Conservation (phyloP, 148 eudicot species). For the Cornus florida region DNA sequence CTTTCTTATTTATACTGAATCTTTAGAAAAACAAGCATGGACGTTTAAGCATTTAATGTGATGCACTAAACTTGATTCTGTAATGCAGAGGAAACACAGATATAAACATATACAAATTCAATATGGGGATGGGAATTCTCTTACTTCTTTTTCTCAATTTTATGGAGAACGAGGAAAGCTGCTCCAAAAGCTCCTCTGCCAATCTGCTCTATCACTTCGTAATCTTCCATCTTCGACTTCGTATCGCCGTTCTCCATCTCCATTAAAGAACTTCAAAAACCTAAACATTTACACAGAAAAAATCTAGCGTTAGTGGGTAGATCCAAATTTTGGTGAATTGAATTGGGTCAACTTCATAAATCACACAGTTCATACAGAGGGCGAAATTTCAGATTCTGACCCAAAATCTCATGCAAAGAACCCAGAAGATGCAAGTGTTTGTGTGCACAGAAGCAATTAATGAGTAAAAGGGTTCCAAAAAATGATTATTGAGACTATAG, state of each 20-base stretch:
- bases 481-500: not conserved
- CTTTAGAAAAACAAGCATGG: not conserved
- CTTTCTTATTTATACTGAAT: no score
- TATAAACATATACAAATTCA: not conserved
- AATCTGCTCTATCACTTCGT: conserved; percentile 79
- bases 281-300: conserved; percentile 13
- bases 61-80: not conserved
- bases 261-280: conserved; percentile 48
- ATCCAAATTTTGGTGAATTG: not conserved
- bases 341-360: not conserved
- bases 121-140: conserved; percentile 5
- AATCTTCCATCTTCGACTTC: conserved; percentile 73
- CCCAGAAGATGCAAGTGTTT: not conserved
- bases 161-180: conserved; percentile 73
- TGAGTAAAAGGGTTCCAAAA: not conserved
- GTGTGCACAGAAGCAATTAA: not conserved
- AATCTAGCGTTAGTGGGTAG: not conserved
- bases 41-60: not conserved
- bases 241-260: conserved; percentile 47
- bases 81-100: conserved; percentile 5
- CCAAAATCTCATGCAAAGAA: conserved; percentile 3
- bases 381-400: not conserved
- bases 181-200: conserved; percentile 75
- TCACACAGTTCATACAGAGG: not conserved
- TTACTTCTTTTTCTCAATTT: conserved; percentile 67